Base-by-base conservation (phyloP, 345 rosid species). In the Barbarea vulgaris region DNA sequence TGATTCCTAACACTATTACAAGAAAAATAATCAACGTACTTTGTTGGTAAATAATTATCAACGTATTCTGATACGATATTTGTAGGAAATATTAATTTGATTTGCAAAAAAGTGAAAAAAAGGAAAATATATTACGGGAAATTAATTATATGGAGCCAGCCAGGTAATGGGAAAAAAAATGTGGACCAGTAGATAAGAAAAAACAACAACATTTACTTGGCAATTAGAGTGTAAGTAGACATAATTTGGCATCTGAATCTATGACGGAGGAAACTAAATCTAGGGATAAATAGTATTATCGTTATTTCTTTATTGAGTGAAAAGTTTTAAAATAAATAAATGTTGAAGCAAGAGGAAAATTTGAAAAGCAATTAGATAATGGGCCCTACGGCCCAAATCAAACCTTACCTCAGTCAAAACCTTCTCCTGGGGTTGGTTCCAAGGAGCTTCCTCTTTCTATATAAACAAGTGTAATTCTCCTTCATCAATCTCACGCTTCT, bases 401-500 rank as follows among this genome's bases (percentile, higher is more conserved):
- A 54, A 56, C 80, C 80, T 70, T 77, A 34, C 75, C 68, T 57
- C 73, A 58, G 47, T 13, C 14, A 0, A 12, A n/a, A 65, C 77
- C 80, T 70, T 30, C 67, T 59, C 54, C 7, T 39, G n/a, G 6
- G 33, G 54, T 42, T 12, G 30, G 22, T 44, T 70, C 37, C 36
- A 41, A 13, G 2, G 1, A 15, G 18, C 9, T 15, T 41, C 13
- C 8, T 21, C 18, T 5, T 9, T 24, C 82, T 91, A 91, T 93
- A 89, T 74, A 89, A 85, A 0, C 24, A 10, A 11, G 9, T 1
- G 12, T 9, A 84, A 17, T 59, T 66, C 14, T 71, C 72, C 2
- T 57, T 60, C 91, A 82, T 70, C 84, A 86, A 87, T 70, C 56
- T 84, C 97, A 89, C 96, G 89, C 97, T 13, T 42, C 77, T 42